A percentile compares a stretch with the other conserved stretches of the same genome.
Evolutionary conservation across 768 basidiomycete genomes (phyloP).

Genomic region (Crassisporium funariophilum): DNA sequence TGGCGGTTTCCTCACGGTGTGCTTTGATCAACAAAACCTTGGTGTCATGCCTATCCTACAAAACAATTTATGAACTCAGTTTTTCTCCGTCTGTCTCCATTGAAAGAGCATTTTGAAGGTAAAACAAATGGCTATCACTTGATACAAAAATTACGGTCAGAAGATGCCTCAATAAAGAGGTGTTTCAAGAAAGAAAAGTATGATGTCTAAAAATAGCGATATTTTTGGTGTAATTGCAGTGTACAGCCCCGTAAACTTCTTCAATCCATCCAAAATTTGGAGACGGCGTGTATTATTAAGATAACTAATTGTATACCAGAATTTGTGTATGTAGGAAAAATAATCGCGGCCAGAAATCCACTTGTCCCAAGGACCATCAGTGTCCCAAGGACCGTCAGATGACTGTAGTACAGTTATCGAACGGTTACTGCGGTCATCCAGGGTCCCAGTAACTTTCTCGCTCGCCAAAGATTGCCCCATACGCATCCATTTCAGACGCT

Average conservation of each 20-base stretch:
- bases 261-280: conserved; percentile 4
- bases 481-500: too few species aligned
- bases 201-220: conserved; percentile 1
- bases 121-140: background rate
- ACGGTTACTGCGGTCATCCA: too few species aligned
- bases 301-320: background rate
- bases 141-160: conserved; percentile 1
- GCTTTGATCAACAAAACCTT: conserved; percentile 2
- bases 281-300: background rate
- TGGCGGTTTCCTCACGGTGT: background rate
- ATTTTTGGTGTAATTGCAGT: background rate
- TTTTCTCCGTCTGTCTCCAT: background rate
- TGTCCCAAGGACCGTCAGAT: conserved; percentile 10
- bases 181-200: conserved; percentile 2
- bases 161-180: background rate
- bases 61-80: background rate
- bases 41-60: conserved; percentile 2
- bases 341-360: background rate
- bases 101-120: background rate
- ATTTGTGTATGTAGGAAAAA: background rate
- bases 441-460: too few species aligned
- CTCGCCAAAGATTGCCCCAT: too few species aligned
- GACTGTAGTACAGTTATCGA: too few species aligned
- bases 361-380: conserved; percentile 11
- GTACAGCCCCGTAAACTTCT: background rate